Evolutionary conservation across 768 basidiomycete genomes (phyloP), one percentile per base, ranked within the genome.

Genomic region (Chlorophyllum brunneum): DNA sequence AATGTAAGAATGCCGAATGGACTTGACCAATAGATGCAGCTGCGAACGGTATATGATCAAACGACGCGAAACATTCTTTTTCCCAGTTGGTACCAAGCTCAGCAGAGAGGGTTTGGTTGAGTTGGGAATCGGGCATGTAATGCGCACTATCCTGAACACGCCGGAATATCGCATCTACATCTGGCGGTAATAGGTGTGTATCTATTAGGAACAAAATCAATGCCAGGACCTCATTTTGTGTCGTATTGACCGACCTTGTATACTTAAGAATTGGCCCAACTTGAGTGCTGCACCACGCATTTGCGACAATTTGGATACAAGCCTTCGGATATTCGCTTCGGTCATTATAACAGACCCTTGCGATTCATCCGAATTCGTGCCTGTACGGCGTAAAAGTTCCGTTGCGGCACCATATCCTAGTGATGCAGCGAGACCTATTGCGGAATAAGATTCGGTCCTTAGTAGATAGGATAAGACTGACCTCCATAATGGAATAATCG

Each of bases 111-210:
- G 53, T 23, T 54, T 37, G 38, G 36, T 42, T 39, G 22, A 98
- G 88, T 65, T 99, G 95, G 88, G 89, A 95, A 59, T 95, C 88
- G 0, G 95, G 95, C 95, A 99, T 99, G 65, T 98, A 98, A 67
- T 99, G 92, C 1, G 95, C 95, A 59, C 87, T 84, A 58, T 95
- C 91, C 64, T 98, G 95, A 0, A 99, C 95, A 24, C 87, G 75
- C 45, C 92, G 81, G 59, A 99, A 85, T 26, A 99, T 87, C 48
- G 81, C 78, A 62, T 98, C 94, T 2, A 98, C 69, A 57, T 95
- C 92, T 0, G 88, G 80, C 0, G 95, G 91, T 1, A 99, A 74
- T 31, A 90, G 71, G 56, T 95, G 87, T 0, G 92, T 89, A 66
- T 99, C 95, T 98, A 41, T 7, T n/a, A 18, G 49, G 18, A 5